Conservation (phyloP, 306 rosid genomes). For the Cucumis melo region DNA sequence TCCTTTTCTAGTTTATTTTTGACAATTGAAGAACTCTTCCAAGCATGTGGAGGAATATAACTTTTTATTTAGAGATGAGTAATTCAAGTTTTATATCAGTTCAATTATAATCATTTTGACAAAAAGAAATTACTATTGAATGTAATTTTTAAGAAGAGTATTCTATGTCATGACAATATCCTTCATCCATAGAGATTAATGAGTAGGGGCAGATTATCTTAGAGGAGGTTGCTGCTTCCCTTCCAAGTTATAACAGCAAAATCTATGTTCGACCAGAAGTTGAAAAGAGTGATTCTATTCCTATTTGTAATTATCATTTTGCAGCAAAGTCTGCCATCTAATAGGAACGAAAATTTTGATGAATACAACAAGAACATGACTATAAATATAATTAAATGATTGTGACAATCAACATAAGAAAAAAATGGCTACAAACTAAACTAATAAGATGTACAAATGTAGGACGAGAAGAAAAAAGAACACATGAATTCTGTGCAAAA, state of each 20-base stretch:
- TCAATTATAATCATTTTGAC: too few species aligned
- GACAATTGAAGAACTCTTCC: too few species aligned
- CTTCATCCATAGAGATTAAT: not conserved
- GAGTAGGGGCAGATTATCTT: too few species aligned
- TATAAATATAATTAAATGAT: constrained; percentile 2
- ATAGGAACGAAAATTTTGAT: not conserved
- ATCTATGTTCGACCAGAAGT: not conserved
- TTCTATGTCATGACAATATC: not conserved
- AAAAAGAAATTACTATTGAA: too few species aligned
- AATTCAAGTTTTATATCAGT: too few species aligned
- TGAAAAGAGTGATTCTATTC: not conserved
- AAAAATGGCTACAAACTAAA: constrained; percentile 5
- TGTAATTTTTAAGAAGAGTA: too few species aligned
- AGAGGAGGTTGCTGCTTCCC: not conserved
- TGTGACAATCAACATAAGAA: constrained; percentile 1
- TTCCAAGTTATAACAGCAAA: not conserved
- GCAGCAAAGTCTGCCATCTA: not conserved
- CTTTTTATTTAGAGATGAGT: too few species aligned
- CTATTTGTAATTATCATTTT: not conserved
- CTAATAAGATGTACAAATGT: constrained; percentile 9
- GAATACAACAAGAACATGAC: not conserved
- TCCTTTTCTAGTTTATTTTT: too few species aligned
- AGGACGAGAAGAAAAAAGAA: constrained; percentile 34
- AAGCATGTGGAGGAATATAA: too few species aligned
- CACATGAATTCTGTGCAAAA: constrained; percentile 69